A percentile compares a stretch with the other conserved stretches of the same genome.
phyloP scores from a whole-genome alignment of 2,329 filamentous ascomycete species.

The Ascosphaera pollenicola region DNA sequence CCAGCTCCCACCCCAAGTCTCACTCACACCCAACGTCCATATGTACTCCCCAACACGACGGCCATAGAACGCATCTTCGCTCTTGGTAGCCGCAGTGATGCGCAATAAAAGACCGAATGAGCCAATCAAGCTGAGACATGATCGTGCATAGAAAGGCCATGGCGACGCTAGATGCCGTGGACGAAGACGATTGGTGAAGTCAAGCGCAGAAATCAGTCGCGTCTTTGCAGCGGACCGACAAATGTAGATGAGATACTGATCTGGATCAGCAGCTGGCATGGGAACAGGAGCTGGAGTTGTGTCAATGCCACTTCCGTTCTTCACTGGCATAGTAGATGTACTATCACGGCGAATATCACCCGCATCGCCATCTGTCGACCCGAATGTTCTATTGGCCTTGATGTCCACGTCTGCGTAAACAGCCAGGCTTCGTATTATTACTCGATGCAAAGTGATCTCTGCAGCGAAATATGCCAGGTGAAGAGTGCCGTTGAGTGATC shows the following conservation, averaged over 20 bases:
- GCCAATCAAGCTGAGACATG: slow-evolving; percentile 81
- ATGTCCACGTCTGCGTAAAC: no score
- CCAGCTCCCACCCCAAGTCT: no score
- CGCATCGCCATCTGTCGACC: no score
- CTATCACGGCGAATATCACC: no score
- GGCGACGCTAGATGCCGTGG: slow-evolving; percentile 73
- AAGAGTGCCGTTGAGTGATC: slow-evolving; percentile 39
- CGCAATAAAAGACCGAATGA: slow-evolving; percentile 81
- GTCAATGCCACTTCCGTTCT: no score
- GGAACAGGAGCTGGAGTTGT: no score
- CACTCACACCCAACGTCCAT: slow-evolving; percentile 84
- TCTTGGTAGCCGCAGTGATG: slow-evolving; percentile 65
- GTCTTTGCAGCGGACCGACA: slow-evolving; percentile 88
- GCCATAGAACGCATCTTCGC: slow-evolving; percentile 86
- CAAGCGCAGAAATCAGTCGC: slow-evolving; percentile 84
- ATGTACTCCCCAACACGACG: slow-evolving; percentile 69
- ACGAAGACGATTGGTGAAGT: slow-evolving; percentile 83
- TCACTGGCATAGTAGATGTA: no score
- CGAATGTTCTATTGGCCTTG: no score
- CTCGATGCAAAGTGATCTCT: slow-evolving; percentile 79
- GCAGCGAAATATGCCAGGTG: slow-evolving; percentile 86
- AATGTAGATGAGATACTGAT: slow-evolving; percentile 81
- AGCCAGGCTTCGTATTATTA: slow-evolving; percentile 72
- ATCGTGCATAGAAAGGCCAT: slow-evolving; percentile 37
- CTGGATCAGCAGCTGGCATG: slow-evolving; percentile 43